These are phyloP conservation scores for Pascua sp. DNA, from an alignment of 1,284 basidiomycete genomes.

Conservation along the genomic window DNA sequence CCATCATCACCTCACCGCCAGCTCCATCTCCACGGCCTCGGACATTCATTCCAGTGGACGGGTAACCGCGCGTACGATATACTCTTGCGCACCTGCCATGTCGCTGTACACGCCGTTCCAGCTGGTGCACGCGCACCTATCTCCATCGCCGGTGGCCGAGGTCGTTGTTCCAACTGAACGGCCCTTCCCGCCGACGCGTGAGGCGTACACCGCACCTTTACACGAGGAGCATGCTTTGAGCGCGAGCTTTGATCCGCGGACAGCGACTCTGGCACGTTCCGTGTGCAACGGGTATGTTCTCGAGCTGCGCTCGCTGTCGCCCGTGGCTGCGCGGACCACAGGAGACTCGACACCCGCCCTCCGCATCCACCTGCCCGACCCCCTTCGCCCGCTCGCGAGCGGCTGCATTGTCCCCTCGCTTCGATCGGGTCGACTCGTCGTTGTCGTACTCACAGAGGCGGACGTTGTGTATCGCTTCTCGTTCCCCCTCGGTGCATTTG, in stretches of 20 bases:
- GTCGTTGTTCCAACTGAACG: constrained; percentile 46
- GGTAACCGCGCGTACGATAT: too few relatives aligned
- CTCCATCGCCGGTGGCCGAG: constrained; percentile 24
- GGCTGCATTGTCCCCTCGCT: constrained; percentile 56
- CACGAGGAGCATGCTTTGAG: constrained; percentile 71
- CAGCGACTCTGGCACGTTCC: constrained; percentile 70
- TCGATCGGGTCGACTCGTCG: constrained; percentile 61
- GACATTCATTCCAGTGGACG: too few relatives aligned
- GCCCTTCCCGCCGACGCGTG: constrained; percentile 51
- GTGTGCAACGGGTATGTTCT: constrained; percentile 70
- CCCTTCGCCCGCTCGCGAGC: constrained; percentile 57
- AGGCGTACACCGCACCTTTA: constrained; percentile 54
- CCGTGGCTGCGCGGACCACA: constrained; percentile 31
- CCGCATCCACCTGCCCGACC: constrained; percentile 71
- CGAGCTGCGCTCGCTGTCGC: constrained; percentile 68
- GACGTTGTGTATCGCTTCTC: constrained; percentile 74
- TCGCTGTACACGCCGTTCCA: constrained; percentile 33
- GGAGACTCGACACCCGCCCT: constrained; percentile 54
- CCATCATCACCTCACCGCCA: too few relatives aligned
- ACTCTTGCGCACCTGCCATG: constrained; percentile 3
- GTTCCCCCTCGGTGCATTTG: constrained; percentile 53
- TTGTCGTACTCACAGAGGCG: constrained; percentile 64
- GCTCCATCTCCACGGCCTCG: too few relatives aligned
- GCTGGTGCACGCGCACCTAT: constrained; percentile 41
- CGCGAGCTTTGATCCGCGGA: constrained; percentile 59